Base-by-base conservation (phyloP, 805 yeast species). In the Candida broadrunensis region DNA sequence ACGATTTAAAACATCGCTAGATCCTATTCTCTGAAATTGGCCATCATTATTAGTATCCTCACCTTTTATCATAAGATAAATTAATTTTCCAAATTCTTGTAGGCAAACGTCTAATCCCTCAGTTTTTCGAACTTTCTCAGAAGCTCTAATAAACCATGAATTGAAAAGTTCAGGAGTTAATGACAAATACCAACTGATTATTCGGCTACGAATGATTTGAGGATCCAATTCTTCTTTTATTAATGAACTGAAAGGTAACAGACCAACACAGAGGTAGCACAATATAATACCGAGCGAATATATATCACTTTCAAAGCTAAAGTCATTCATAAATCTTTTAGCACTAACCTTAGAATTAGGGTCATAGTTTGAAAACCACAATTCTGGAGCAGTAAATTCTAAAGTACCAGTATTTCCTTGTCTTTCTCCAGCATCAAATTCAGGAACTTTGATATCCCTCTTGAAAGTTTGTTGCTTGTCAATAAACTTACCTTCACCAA, bases 361-460 rank as follows among this genome's bases (percentile, higher is more conserved):
- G 25, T 52, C 55, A 23, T 46, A 45, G 6, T 60, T 48, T 32
- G 46, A 54, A 2, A 69, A 55, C 50, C 88, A 72, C 9, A 86
- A 68, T 50, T 88, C 96, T 0, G 97, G 97, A 0, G 96, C 96
- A 16, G 88, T 81, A 51, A 81, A 89, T 53, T 88, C 97, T 6
- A 88, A 54, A 0, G 97, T 89, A 0, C 97, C 97, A 0, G 97
- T 89, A 33, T 81, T 77, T 0, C 97, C 97, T 4, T 89, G 81
- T 1, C 90, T 81, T 8, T 72, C 70, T n/a, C 35, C 39, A 26
- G 29, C 35, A 19, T 39, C 38, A 6, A 41, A 32, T 29, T 40
- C 35, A 16, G 37, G 11, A 11, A 41, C 37, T 4, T 29, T 29
- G 7, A n/a, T 14, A 15, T 29, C 18, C 14, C 32, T 29, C 16